Percentiles rank a stretch among this genome's conserved stretches.
These are phyloP conservation scores for Ophiosphaerella herpotricha DNA, from an alignment of 2,329 filamentous ascomycete genomes.

Conservation along the genomic window DNA sequence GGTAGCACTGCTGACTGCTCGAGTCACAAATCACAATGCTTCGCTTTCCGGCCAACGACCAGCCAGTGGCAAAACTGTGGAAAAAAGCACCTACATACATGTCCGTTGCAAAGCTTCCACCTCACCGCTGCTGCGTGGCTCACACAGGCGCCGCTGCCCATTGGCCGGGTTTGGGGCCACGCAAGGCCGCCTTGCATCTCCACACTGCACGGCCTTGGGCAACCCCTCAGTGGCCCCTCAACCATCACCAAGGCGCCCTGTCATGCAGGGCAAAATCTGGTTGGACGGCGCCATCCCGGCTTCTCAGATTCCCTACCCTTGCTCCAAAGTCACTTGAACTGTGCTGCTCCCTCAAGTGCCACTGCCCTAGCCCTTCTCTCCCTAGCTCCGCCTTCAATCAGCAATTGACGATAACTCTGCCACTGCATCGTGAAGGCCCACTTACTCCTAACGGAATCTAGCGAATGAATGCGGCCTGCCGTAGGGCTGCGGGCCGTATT, in stretches of 20 bases:
- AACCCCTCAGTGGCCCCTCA: conserved; percentile 6
- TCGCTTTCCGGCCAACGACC: neutral
- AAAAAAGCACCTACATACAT: conserved; percentile 5
- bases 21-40: neutral
- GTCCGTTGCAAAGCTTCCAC: conserved; percentile 11
- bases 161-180: conserved; percentile 16
- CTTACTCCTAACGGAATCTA: conserved; percentile 3
- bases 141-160: conserved; percentile 8
- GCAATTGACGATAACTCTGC: conserved; percentile 6
- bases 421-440: neutral
- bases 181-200: conserved; percentile 25
- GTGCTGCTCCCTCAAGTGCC: neutral
- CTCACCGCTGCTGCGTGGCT: conserved; percentile 23
- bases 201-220: conserved; percentile 3
- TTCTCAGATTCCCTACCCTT: neutral
- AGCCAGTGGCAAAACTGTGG: conserved; percentile 11
- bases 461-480: conserved; percentile 1
- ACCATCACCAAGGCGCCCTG: conserved; percentile 10
- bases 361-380: neutral
- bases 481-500: conserved; percentile 9
- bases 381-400: neutral
- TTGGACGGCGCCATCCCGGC: conserved; percentile 23
- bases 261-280: conserved; percentile 26
- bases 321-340: conserved; percentile 13
- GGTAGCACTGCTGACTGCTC: neutral